phyloP scores from a whole-genome alignment of 768 basidiomycete genomes.

The Pholiota molesta region DNA sequence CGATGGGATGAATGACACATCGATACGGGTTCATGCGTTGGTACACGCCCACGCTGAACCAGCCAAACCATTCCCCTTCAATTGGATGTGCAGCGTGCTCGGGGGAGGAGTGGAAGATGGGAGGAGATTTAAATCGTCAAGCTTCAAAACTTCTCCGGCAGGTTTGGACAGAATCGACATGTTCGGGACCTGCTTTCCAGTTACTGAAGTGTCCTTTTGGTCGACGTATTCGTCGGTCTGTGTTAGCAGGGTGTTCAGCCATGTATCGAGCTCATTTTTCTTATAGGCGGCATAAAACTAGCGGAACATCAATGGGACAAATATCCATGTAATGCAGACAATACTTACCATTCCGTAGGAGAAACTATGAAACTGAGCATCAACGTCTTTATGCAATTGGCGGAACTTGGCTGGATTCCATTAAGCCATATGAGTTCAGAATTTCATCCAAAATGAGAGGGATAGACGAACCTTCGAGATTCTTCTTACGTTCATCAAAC shows the following conservation, averaged over 20 bases:
- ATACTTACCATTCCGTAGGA: slow-evolving; percentile 21
- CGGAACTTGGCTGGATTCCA: slow-evolving; percentile 8
- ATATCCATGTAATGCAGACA: not conserved
- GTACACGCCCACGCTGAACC: not conserved
- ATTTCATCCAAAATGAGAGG: not conserved
- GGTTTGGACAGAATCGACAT: slow-evolving; percentile 10
- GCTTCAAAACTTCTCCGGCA: not conserved
- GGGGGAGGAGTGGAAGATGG: not conserved
- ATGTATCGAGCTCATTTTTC: not conserved
- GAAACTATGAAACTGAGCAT: slow-evolving; percentile 15
- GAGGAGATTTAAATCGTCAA: not conserved
- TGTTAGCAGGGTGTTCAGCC: slow-evolving; percentile 9
- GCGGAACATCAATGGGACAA: not conserved
- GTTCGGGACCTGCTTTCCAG: not conserved
- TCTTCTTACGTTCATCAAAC: slow-evolving; percentile 13
- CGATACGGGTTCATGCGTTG: not conserved
- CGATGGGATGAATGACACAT: slow-evolving; percentile 8
- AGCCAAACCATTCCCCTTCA: slow-evolving; percentile 7
- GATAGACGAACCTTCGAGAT: slow-evolving; percentile 13
- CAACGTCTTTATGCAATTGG: slow-evolving; percentile 11
- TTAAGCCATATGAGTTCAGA: not conserved
- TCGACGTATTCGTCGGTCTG: not conserved
- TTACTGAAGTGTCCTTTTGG: not conserved
- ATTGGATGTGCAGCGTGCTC: not conserved
- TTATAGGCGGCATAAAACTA: slow-evolving; percentile 16